phyloP scores from a whole-genome alignment of 768 basidiomycete genomes.

The Steccherinum ochraceum region DNA sequence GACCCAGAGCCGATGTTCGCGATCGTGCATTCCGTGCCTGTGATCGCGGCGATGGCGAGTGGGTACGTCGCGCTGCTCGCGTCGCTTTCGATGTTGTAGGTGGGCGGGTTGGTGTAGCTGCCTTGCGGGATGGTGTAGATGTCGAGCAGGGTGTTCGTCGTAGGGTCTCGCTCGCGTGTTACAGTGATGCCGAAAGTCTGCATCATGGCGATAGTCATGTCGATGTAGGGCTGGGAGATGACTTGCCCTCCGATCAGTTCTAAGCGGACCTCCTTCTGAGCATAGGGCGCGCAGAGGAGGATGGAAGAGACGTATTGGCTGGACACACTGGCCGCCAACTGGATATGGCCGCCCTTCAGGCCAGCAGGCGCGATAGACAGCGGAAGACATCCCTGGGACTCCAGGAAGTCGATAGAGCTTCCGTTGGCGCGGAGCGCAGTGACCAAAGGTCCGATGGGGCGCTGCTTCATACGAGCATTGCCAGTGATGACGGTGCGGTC shows the following conservation, averaged over 20 bases:
- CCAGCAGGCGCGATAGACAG: constrained; percentile 81
- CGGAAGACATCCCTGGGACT: constrained; percentile 80
- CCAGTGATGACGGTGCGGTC: constrained; percentile 83
- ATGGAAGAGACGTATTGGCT: constrained; percentile 98
- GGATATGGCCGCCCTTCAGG: constrained; percentile 73
- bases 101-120: constrained; percentile 67
- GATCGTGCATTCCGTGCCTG: constrained; percentile 94
- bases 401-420: constrained; percentile 70
- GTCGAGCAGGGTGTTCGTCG: constrained; percentile 59
- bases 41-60: constrained; percentile 93
- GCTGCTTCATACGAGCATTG: constrained; percentile 98
- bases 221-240: constrained; percentile 98
- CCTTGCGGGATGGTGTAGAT: constrained; percentile 84
- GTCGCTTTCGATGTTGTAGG: constrained; percentile 91
- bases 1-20: constrained; percentile 85
- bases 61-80: constrained; percentile 96
- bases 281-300: constrained; percentile 94
- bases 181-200: constrained; percentile 81
- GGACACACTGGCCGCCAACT: constrained; percentile 90
- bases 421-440: constrained; percentile 83
- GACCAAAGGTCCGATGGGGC: constrained; percentile 93
- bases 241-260: constrained; percentile 92
- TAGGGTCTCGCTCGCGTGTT: constrained; percentile 52
- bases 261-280: constrained; percentile 72
- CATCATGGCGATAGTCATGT: constrained; percentile 99